Evolutionary conservation across 106 monocot species (phyloP).

Genomic region (Acanthochlamys bracteata): DNA sequence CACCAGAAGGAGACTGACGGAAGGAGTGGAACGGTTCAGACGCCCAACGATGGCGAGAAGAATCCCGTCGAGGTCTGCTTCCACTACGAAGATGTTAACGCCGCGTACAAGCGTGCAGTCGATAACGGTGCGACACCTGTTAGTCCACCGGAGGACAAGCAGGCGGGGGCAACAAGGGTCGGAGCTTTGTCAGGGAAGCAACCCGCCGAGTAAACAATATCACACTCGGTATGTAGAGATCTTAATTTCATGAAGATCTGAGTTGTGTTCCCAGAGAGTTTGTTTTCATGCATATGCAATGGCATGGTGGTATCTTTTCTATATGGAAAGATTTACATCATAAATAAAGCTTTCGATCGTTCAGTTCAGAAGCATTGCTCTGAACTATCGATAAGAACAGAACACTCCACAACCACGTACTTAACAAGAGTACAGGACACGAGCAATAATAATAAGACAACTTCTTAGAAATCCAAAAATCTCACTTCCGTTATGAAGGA

Average conservation of each 20-base stretch:
- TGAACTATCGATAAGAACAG: no score
- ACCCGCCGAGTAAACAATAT: not conserved
- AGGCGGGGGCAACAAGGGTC: conserved; percentile 85
- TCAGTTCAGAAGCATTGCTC: no score
- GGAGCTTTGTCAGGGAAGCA: conserved; percentile 38
- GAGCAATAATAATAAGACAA: no score
- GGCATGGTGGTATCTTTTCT: no score
- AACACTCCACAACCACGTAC: no score
- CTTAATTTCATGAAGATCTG: not conserved
- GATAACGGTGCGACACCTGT: conserved; percentile 70
- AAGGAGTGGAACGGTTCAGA: conserved; percentile 37
- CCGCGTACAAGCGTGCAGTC: conserved; percentile 60
- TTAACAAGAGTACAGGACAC: no score
- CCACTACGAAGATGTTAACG: conserved; percentile 60
- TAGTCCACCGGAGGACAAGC: conserved; percentile 57
- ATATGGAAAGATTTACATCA: no score
- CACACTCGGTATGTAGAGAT: not conserved
- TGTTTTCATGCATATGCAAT: no score
- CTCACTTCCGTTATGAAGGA: no score
- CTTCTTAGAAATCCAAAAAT: no score
- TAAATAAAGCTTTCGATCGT: no score
- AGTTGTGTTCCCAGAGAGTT: no score
- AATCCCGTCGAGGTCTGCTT: conserved; percentile 70
- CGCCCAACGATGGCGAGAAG: conserved; percentile 23
- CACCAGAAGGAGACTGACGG: conserved; percentile 78